Evolutionary conservation across 148 eudicot species (phyloP).

Genomic region (Amaranthus hypochondriacus): DNA sequence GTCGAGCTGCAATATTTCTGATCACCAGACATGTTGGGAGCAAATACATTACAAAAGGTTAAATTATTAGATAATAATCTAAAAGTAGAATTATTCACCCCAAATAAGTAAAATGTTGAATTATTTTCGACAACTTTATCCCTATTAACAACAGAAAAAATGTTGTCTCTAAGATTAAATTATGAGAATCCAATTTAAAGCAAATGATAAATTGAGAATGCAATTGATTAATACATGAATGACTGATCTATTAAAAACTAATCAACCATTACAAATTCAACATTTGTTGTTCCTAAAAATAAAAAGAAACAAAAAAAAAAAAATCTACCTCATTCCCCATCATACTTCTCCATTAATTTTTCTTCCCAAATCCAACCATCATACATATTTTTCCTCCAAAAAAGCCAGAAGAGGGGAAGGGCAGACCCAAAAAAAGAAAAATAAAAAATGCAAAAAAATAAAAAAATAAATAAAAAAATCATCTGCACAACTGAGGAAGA

Average conservation of each 20-base stretch:
- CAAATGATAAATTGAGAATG: background rate
- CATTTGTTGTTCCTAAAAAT: slow-evolving; percentile 1
- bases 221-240: slow-evolving; percentile 7
- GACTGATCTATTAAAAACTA: slow-evolving; percentile 27
- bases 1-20: too few species aligned
- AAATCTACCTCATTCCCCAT: slow-evolving; percentile 10
- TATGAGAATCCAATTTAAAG: too few species aligned
- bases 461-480: slow-evolving; percentile 1
- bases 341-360: background rate
- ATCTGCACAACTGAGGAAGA: slow-evolving; percentile 47
- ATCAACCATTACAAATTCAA: slow-evolving; percentile 30
- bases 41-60: too few species aligned
- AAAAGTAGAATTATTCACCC: too few species aligned
- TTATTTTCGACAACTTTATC: too few species aligned
- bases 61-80: too few species aligned
- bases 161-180: too few species aligned
- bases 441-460: background rate
- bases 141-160: too few species aligned
- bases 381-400: slow-evolving; percentile 1
- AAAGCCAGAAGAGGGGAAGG: background rate
- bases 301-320: background rate
- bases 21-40: too few species aligned
- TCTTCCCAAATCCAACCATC: background rate
- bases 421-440: slow-evolving; percentile 8
- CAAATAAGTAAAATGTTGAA: too few species aligned